Evolutionary conservation across 768 basidiomycete species (phyloP).

Genomic region (Amanita pseudoporphyria): DNA sequence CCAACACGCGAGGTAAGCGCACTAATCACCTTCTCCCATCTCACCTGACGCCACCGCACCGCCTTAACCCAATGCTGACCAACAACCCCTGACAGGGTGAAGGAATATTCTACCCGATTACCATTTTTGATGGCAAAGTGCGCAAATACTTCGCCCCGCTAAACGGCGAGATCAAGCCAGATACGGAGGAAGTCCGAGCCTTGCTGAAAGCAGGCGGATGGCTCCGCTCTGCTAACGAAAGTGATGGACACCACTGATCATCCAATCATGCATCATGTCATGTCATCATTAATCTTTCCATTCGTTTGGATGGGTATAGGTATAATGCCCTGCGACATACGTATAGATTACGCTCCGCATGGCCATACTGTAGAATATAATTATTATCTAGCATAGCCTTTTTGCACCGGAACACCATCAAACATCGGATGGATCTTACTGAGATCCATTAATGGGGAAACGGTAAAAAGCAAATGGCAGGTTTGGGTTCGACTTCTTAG

Average conservation of each 20-base stretch:
- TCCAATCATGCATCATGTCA: too few species aligned
- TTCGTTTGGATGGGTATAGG: not conserved
- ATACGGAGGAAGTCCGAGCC: slow-evolving; percentile 33
- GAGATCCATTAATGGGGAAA: slow-evolving; percentile 59
- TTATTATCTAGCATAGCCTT: not conserved
- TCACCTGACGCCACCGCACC: slow-evolving; percentile 1
- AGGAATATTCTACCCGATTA: slow-evolving; percentile 45
- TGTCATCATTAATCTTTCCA: not conserved
- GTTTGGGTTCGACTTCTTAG: slow-evolving; percentile 75
- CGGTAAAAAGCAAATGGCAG: slow-evolving; percentile 70
- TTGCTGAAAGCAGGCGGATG: slow-evolving; percentile 42
- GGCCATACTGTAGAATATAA: not conserved
- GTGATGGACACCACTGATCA: not conserved
- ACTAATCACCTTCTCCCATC: slow-evolving; percentile 9
- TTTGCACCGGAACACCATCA: too few species aligned
- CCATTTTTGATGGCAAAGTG: slow-evolving; percentile 33
- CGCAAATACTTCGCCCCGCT: slow-evolving; percentile 56
- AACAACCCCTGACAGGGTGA: slow-evolving; percentile 24
- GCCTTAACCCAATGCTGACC: not conserved
- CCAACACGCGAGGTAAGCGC: slow-evolving; percentile 35
- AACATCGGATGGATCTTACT: too few species aligned
- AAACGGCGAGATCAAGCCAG: slow-evolving; percentile 60
- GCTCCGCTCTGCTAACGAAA: slow-evolving; percentile 21
- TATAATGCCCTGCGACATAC: not conserved
- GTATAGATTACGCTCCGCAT: not conserved